Evolutionary conservation across 306 rosid species (phyloP).

Genomic region (Cicer pinnatifidum): DNA sequence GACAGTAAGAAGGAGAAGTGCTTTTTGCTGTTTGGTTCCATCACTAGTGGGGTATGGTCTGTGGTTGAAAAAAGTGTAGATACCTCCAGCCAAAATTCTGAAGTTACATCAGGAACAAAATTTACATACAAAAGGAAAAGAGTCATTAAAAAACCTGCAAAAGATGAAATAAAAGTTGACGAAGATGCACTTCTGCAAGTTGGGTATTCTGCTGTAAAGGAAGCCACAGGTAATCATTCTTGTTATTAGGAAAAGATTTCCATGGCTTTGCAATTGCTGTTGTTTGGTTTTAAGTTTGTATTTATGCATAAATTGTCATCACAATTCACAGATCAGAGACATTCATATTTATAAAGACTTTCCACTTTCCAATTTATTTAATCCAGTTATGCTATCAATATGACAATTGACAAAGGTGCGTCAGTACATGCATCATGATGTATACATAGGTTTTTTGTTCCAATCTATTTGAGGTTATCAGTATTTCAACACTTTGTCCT

Average conservation of each 20-base stretch:
- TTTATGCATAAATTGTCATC: slow-evolving; percentile 21
- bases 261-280: slow-evolving; percentile 21
- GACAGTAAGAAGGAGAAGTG: slow-evolving; percentile 72
- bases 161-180: slow-evolving; percentile 50
- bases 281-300: slow-evolving; percentile 18
- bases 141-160: slow-evolving; percentile 54
- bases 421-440: slow-evolving; percentile 18
- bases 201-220: slow-evolving; percentile 76
- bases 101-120: slow-evolving; percentile 44
- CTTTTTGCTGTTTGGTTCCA: slow-evolving; percentile 56
- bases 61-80: slow-evolving; percentile 66
- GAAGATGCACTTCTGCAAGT: slow-evolving; percentile 57
- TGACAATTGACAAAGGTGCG: slow-evolving; percentile 14
- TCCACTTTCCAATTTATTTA: slow-evolving; percentile 25
- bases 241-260: neutral
- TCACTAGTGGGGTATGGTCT: slow-evolving; percentile 76
- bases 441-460: slow-evolving; percentile 28
- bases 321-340: neutral
- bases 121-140: slow-evolving; percentile 52
- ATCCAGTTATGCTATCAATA: slow-evolving; percentile 25
- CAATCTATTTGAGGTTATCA: slow-evolving; percentile 13
- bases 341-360: slow-evolving; percentile 17
- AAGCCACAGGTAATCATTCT: slow-evolving; percentile 65
- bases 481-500: slow-evolving; percentile 26
- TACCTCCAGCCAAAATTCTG: slow-evolving; percentile 48